Evolutionary conservation across 1,284 basidiomycete species (phyloP).

Genomic region (Cutaneotrichosporon dermatis): DNA sequence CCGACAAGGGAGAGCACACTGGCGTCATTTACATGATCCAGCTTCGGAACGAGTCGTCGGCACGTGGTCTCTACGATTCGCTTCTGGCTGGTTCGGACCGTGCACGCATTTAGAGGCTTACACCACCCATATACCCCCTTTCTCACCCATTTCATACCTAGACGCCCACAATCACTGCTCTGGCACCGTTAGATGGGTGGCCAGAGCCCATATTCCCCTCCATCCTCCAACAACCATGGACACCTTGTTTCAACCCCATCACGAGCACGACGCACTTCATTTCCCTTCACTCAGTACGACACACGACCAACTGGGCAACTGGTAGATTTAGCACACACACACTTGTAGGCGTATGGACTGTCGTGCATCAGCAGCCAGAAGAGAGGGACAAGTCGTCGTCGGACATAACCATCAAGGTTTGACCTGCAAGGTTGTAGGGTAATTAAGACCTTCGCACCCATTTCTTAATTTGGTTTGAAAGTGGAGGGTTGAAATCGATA

Average conservation of each 20-base stretch:
- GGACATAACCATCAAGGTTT: too few relatives aligned
- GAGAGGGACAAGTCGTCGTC: too few relatives aligned
- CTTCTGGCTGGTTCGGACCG: slow-evolving; percentile 84
- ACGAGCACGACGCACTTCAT: too few relatives aligned
- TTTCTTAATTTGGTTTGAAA: too few relatives aligned
- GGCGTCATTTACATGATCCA: slow-evolving; percentile 98
- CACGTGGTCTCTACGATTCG: slow-evolving; percentile 77
- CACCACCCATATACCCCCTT: not conserved
- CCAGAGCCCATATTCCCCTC: too few relatives aligned
- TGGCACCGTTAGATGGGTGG: not conserved
- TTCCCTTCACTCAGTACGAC: not conserved
- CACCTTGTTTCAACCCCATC: too few relatives aligned
- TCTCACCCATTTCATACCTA: not conserved
- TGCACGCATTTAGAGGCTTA: slow-evolving; percentile 14
- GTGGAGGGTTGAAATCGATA: too few relatives aligned
- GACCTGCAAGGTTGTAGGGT: too few relatives aligned
- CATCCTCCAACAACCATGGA: too few relatives aligned
- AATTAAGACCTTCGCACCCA: too few relatives aligned
- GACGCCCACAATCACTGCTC: not conserved
- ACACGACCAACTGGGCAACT: not conserved
- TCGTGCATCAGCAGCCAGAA: not conserved
- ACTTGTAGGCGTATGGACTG: not conserved
- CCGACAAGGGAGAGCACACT: slow-evolving; percentile 81
- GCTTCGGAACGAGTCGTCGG: slow-evolving; percentile 78
- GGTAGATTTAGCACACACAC: not conserved